Conservation (phyloP, 805 yeast species). For the Helenozyma rhizophorensis region DNA sequence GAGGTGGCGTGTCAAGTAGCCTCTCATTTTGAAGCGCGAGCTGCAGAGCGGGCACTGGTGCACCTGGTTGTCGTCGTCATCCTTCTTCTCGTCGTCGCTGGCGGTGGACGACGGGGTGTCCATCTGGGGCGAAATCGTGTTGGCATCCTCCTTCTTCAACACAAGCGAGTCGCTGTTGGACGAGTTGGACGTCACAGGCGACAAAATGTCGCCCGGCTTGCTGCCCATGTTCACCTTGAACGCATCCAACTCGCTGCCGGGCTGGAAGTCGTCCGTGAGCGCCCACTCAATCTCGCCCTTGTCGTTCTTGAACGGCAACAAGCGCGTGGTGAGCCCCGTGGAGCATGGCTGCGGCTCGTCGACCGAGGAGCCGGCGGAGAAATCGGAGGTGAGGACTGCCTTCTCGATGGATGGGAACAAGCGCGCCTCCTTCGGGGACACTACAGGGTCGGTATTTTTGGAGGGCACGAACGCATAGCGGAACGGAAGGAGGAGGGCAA, state of each 20-base stretch:
- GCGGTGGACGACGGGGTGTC: slow-evolving; percentile 27
- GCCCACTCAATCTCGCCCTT: slow-evolving; percentile 59
- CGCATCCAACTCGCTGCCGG: slow-evolving; percentile 25
- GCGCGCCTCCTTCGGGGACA: slow-evolving; percentile 1
- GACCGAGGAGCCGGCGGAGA: slow-evolving; percentile 1
- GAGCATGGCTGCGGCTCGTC: slow-evolving; percentile 39
- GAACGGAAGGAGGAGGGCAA: too few relatives aligned
- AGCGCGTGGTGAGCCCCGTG: slow-evolving; percentile 44
- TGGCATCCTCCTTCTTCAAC: slow-evolving; percentile 13
- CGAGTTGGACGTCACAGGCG: slow-evolving; percentile 38
- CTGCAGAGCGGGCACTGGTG: slow-evolving; percentile 48
- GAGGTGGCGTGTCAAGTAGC: slow-evolving; percentile 52
- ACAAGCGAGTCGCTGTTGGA: slow-evolving; percentile 31
- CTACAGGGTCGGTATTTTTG: too few relatives aligned
- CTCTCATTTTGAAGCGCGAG: slow-evolving; percentile 46
- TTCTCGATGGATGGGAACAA: slow-evolving; percentile 13
- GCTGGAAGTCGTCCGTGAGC: slow-evolving; percentile 39
- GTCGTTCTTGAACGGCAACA: slow-evolving; percentile 47
- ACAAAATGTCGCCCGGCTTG: slow-evolving; percentile 13
- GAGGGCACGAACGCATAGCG: too few relatives aligned
- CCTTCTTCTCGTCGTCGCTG: slow-evolving; percentile 15
- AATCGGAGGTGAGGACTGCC: neutral
- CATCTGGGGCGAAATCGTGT: slow-evolving; percentile 22
- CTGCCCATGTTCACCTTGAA: slow-evolving; percentile 16
- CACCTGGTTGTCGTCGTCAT: slow-evolving; percentile 17